Percentiles rank a stretch among this genome's conserved stretches.
phyloP scores from a whole-genome alignment of 352 stramenopile genomes.

The Peronospora farinosa region DNA sequence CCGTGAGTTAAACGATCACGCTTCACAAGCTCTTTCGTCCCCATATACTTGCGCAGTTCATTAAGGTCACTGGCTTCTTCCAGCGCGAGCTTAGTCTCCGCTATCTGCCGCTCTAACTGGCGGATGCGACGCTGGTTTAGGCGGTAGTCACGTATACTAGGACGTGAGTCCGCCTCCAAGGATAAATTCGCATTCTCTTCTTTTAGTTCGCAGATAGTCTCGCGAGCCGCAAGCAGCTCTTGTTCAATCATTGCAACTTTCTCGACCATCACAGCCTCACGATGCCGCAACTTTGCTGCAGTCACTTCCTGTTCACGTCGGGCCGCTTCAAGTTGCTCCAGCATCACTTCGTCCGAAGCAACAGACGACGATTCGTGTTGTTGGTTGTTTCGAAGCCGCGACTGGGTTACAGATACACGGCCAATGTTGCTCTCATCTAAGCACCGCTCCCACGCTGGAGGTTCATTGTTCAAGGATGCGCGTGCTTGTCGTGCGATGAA shows the following conservation, averaged over 20 bases:
- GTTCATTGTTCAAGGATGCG: slow-evolving; percentile 17
- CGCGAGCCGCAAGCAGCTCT: slow-evolving; percentile 51
- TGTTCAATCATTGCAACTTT: slow-evolving; percentile 73
- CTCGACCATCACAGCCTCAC: slow-evolving; percentile 68
- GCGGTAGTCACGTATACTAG: slow-evolving; percentile 79
- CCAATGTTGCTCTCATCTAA: slow-evolving; percentile 7
- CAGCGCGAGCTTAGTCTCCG: slow-evolving; percentile 63
- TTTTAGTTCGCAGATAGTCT: slow-evolving; percentile 64
- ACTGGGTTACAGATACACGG: slow-evolving; percentile 8
- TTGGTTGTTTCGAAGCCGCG: background rate
- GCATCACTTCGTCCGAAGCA: slow-evolving; percentile 60
- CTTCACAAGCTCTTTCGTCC: slow-evolving; percentile 72
- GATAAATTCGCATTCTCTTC: slow-evolving; percentile 77
- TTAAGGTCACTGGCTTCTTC: slow-evolving; percentile 72
- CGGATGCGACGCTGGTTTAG: slow-evolving; percentile 63
- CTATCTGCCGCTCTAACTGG: slow-evolving; percentile 68
- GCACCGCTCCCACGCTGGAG: slow-evolving; percentile 27
- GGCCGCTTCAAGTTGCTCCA: slow-evolving; percentile 67
- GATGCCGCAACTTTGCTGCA: slow-evolving; percentile 49
- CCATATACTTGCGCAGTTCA: slow-evolving; percentile 77
- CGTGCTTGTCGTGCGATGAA: slow-evolving; percentile 38
- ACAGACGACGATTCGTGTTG: slow-evolving; percentile 19
- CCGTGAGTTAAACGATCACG: slow-evolving; percentile 73
- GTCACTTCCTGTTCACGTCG: slow-evolving; percentile 66
- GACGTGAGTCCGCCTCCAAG: slow-evolving; percentile 67